Evolutionary conservation across 2,329 filamentous ascomycete genomes (phyloP).

Genomic region (Colletotrichum somersetense): DNA sequence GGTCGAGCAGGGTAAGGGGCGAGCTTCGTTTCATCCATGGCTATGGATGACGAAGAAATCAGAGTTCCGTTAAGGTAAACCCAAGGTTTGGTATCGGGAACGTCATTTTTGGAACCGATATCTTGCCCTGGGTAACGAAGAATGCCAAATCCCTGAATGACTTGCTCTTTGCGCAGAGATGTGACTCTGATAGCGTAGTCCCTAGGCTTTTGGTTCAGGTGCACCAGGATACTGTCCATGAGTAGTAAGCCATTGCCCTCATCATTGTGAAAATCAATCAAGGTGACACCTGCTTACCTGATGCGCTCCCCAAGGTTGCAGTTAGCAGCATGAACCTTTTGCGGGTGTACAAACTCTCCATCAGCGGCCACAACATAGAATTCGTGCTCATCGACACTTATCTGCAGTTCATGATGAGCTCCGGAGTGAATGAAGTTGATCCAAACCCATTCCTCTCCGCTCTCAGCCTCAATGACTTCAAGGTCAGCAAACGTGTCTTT

Average conservation of each 20-base stretch:
- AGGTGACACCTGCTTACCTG: not conserved
- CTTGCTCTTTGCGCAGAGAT: constrained; percentile 28
- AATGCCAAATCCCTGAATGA: constrained; percentile 32
- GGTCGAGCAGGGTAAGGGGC: constrained; percentile 26
- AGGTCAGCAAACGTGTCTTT: constrained; percentile 28
- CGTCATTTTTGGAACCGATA: not conserved
- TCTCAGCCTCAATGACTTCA: constrained; percentile 25
- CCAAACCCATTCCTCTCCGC: constrained; percentile 32
- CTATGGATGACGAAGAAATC: constrained; percentile 26
- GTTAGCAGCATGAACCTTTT: constrained; percentile 30
- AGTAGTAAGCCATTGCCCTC: not conserved
- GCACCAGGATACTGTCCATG: constrained; percentile 17
- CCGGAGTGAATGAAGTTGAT: constrained; percentile 40
- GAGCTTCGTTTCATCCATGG: constrained; percentile 34
- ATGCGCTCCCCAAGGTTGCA: constrained; percentile 37
- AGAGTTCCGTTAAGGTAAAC: constrained; percentile 29
- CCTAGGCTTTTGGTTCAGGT: constrained; percentile 14
- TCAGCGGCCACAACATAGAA: constrained; percentile 32
- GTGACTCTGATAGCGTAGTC: constrained; percentile 29
- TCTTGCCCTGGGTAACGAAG: constrained; percentile 29
- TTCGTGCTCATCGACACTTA: constrained; percentile 34
- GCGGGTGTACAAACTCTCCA: constrained; percentile 31
- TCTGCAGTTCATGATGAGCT: constrained; percentile 33
- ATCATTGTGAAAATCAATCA: not conserved
- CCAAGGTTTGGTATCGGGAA: constrained; percentile 29